A percentile compares a stretch with the other conserved stretches of the same genome.
Evolutionary conservation across 768 basidiomycete species (phyloP).

Genomic region (Phallus indusiatus): DNA sequence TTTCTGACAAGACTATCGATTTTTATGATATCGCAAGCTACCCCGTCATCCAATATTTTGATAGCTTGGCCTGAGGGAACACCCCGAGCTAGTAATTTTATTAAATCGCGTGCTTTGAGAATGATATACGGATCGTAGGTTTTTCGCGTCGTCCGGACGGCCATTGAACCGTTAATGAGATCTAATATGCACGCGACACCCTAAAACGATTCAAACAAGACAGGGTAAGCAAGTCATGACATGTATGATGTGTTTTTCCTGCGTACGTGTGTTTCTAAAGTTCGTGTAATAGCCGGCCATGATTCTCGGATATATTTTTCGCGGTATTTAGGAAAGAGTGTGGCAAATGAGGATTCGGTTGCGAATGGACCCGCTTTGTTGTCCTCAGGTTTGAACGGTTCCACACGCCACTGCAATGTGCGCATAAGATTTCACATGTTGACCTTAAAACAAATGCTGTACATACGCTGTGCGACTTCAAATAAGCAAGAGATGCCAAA

Average conservation of each 20-base stretch:
- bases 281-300: conserved; percentile 84
- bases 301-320: conserved; percentile 94
- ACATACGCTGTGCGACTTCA: conserved; percentile 22
- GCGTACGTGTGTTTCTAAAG: conserved; percentile 73
- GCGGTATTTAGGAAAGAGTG: conserved; percentile 96
- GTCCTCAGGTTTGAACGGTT: conserved; percentile 63
- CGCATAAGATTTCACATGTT: background rate
- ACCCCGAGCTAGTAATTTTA: conserved; percentile 90
- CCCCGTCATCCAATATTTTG: conserved; percentile 81
- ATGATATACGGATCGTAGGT: conserved; percentile 95
- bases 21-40: conserved; percentile 96
- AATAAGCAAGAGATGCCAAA: background rate
- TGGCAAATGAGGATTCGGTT: conserved; percentile 97
- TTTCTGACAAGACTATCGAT: conserved; percentile 91
- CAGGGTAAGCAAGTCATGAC: background rate
- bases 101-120: conserved; percentile 90
- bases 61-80: conserved; percentile 79
- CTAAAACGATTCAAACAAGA: conserved; percentile 28
- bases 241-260: background rate
- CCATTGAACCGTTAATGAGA: conserved; percentile 94
- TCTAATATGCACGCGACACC: conserved; percentile 88
- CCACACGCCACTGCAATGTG: conserved; percentile 70
- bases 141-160: conserved; percentile 93
- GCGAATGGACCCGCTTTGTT: conserved; percentile 78
- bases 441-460: background rate